These are phyloP conservation scores for Aspergillus ustus DNA, from an alignment of 2,329 filamentous ascomycete genomes.

Conservation along the genomic window DNA sequence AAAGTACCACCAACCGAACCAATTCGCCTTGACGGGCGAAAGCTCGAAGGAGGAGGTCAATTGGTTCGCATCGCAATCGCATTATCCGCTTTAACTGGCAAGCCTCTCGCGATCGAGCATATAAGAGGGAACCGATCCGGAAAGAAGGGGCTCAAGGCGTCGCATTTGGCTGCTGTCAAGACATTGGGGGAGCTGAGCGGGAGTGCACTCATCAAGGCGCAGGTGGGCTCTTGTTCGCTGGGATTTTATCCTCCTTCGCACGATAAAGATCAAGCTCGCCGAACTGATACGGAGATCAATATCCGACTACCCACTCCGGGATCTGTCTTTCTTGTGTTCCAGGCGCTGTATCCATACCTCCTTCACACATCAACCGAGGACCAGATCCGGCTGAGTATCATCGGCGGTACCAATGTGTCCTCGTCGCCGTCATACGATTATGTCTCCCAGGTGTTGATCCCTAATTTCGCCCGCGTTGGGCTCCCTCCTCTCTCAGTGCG, in stretches of 20 bases:
- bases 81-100: conserved; percentile 58
- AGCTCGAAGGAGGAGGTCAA: conserved; percentile 66
- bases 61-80: conserved; percentile 62
- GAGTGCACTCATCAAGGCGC: conserved; percentile 44
- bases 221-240: conserved; percentile 42
- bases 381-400: conserved; percentile 50
- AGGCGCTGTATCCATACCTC: conserved; percentile 64
- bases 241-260: conserved; percentile 35
- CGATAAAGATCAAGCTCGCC: not conserved
- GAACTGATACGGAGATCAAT: conserved; percentile 39
- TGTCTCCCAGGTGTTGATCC: conserved; percentile 58
- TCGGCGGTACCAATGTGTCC: conserved; percentile 63
- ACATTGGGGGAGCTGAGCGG: conserved; percentile 57
- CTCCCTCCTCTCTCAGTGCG: conserved; percentile 51
- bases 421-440: conserved; percentile 62
- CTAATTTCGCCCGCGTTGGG: conserved; percentile 57
- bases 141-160: conserved; percentile 60
- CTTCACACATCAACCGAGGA: conserved; percentile 44
- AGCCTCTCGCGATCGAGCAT: conserved; percentile 55
- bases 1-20: not conserved
- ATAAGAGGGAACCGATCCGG: conserved; percentile 58
- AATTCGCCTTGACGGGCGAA: conserved; percentile 58
- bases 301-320: conserved; percentile 56
- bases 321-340: conserved; percentile 60
- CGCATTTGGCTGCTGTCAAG: conserved; percentile 60